These are phyloP conservation scores for Phoenix dactylifera DNA, from an alignment of 176 grass and related monocot genomes.

Conservation along the genomic window DNA sequence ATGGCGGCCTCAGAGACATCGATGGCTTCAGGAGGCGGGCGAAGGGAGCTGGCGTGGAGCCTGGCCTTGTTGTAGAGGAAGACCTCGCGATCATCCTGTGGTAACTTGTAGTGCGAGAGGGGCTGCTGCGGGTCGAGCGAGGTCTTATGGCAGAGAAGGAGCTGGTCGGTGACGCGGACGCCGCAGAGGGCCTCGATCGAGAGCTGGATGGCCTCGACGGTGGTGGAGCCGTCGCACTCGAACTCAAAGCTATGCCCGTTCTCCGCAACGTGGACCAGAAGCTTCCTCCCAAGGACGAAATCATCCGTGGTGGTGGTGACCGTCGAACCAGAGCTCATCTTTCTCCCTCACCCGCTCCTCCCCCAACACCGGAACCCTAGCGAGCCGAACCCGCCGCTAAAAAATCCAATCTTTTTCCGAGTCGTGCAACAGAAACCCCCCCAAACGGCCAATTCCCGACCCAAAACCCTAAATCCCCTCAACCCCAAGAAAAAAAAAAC, in stretches of 20 bases:
- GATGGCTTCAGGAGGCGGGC: slow-evolving; percentile 44
- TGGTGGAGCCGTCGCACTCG: slow-evolving; percentile 57
- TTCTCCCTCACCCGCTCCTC: slow-evolving; percentile 1
- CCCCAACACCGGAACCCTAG: slow-evolving; percentile 1
- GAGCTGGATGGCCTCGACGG: slow-evolving; percentile 55
- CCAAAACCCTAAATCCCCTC: too few relatives aligned
- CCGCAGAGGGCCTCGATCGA: slow-evolving; percentile 51
- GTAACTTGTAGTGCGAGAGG: slow-evolving; percentile 79
- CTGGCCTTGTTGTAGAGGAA: slow-evolving; percentile 90
- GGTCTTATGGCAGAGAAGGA: slow-evolving; percentile 70
- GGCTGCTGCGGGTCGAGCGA: slow-evolving; percentile 47
- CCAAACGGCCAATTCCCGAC: too few relatives aligned
- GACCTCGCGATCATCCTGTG: slow-evolving; percentile 70
- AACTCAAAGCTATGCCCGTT: slow-evolving; percentile 92
- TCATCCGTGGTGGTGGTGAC: slow-evolving; percentile 47
- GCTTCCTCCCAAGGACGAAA: slow-evolving; percentile 50
- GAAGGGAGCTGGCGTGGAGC: slow-evolving; percentile 36
- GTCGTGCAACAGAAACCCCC: background rate
- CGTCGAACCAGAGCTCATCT: slow-evolving; percentile 87
- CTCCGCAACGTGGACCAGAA: slow-evolving; percentile 81
- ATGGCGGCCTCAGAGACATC: slow-evolving; percentile 44
- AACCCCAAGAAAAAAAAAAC: too few relatives aligned
- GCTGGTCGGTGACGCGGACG: slow-evolving; percentile 50
- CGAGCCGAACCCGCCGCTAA: background rate
- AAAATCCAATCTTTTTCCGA: slow-evolving; percentile 2